Evolutionary conservation across 805 yeast species (phyloP).

Genomic region (Lipomyces orientalis): DNA sequence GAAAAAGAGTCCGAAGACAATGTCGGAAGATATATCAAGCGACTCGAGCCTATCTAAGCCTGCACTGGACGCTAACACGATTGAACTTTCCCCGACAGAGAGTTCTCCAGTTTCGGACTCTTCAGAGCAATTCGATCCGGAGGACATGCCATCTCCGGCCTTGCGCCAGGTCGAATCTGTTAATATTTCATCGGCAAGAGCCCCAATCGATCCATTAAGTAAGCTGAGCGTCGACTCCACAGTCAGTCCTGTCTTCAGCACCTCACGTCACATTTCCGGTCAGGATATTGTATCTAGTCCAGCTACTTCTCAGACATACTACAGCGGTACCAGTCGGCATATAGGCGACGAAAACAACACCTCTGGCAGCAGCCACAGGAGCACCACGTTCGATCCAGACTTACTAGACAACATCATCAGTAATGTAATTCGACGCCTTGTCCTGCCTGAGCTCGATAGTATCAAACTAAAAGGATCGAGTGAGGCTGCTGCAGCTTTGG

Average conservation of each 20-base stretch:
- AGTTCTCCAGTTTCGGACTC: not conserved
- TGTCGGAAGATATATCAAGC: not conserved
- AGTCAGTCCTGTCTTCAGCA: not conserved
- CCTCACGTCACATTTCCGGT: not conserved
- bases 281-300: not conserved
- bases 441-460: slow-evolving; percentile 22
- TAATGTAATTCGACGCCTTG: slow-evolving; percentile 24
- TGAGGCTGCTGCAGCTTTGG: not conserved
- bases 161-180: not conserved
- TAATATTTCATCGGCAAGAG: not conserved
- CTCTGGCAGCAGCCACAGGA: not conserved
- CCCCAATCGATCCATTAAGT: not conserved
- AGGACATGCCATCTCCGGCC: not conserved
- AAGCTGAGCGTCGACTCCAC: not conserved
- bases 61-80: not conserved
- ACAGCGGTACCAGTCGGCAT: not conserved
- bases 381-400: slow-evolving; percentile 15
- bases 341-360: not conserved
- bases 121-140: not conserved
- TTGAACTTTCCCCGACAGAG: not conserved
- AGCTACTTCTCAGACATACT: not conserved
- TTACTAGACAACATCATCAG: slow-evolving; percentile 25
- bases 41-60: not conserved
- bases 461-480: slow-evolving; percentile 5
- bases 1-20: not conserved